Evolutionary conservation across 495 filamentous ascomycete species (phyloP).

Genomic region (Aspergillus steynii): DNA sequence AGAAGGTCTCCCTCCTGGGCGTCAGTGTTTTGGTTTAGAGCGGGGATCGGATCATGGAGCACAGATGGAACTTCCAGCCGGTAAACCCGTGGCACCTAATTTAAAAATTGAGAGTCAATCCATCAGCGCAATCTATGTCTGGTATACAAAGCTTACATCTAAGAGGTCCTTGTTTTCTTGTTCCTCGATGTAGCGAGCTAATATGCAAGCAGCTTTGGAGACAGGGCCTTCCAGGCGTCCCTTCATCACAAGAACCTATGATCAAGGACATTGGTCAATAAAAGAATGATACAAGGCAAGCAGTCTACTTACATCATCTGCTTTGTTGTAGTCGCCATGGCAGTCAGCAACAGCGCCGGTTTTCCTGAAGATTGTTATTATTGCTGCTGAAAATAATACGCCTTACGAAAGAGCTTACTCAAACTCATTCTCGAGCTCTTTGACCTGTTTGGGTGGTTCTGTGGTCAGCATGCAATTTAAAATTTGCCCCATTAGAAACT

Average conservation of each 20-base stretch:
- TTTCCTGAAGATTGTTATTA: constrained; percentile 11
- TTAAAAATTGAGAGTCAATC: background rate
- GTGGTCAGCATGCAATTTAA: background rate
- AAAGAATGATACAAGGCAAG: background rate
- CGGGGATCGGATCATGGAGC: constrained; percentile 7
- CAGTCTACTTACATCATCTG: constrained; percentile 19
- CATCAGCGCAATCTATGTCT: background rate
- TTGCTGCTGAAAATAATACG: background rate
- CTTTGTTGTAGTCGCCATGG: constrained; percentile 17
- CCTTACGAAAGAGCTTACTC: constrained; percentile 6
- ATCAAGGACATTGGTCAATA: constrained; percentile 1
- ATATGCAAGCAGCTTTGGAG: constrained; percentile 2
- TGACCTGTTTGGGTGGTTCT: constrained; percentile 13
- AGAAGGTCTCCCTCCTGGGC: constrained; percentile 13
- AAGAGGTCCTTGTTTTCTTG: constrained; percentile 28
- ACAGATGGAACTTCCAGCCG: constrained; percentile 14
- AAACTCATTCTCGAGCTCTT: constrained; percentile 20
- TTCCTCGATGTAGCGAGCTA: constrained; percentile 23
- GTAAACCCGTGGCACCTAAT: constrained; percentile 23
- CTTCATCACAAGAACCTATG: constrained; percentile 21
- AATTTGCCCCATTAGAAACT: background rate
- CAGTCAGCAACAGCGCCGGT: constrained; percentile 4
- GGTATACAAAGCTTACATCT: constrained; percentile 20
- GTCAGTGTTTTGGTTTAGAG: background rate
- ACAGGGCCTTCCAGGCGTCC: constrained; percentile 12